Evolutionary conservation across 495 filamentous ascomycete species (phyloP).

Genomic region (Penicillium parvum): DNA sequence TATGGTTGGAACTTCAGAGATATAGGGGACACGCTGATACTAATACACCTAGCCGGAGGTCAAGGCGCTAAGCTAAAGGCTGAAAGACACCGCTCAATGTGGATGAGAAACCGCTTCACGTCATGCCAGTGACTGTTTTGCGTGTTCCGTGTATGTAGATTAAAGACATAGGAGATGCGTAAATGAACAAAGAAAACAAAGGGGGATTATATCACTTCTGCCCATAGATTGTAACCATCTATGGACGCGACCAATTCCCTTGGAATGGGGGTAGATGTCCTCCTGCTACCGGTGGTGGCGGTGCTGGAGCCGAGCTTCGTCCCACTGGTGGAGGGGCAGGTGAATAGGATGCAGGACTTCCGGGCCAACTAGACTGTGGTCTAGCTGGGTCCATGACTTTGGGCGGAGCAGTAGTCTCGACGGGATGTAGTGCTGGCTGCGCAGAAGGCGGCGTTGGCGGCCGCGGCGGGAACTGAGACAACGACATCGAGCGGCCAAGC

Average conservation of each 20-base stretch:
- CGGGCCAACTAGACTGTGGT: conserved; percentile 17
- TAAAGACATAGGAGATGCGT: conserved; percentile 9
- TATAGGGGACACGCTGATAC: conserved; percentile 5
- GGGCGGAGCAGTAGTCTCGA: conserved; percentile 5
- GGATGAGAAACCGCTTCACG: neutral
- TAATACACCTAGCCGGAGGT: conserved; percentile 12
- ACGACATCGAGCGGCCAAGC: conserved; percentile 47
- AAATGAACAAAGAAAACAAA: conserved; percentile 8
- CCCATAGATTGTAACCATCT: neutral
- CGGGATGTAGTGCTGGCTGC: conserved; percentile 4
- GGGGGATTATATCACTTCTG: neutral
- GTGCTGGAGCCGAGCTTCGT: conserved; percentile 2
- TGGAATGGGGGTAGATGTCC: conserved; percentile 21
- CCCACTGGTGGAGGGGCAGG: conserved; percentile 7
- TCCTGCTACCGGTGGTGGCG: conserved; percentile 16
- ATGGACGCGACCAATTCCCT: conserved; percentile 20
- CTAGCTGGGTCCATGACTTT: conserved; percentile 12
- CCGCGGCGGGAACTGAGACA: conserved; percentile 34
- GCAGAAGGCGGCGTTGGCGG: conserved; percentile 37
- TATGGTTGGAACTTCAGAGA: neutral
- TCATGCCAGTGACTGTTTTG: conserved; percentile 22
- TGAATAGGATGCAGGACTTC: conserved; percentile 19
- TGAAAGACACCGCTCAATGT: too few species aligned
- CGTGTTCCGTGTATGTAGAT: neutral
- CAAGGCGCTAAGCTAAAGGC: too few species aligned